Conservation (phyloP, 2,329 filamentous ascomycete genomes). For the Diplodia sapinea region DNA sequence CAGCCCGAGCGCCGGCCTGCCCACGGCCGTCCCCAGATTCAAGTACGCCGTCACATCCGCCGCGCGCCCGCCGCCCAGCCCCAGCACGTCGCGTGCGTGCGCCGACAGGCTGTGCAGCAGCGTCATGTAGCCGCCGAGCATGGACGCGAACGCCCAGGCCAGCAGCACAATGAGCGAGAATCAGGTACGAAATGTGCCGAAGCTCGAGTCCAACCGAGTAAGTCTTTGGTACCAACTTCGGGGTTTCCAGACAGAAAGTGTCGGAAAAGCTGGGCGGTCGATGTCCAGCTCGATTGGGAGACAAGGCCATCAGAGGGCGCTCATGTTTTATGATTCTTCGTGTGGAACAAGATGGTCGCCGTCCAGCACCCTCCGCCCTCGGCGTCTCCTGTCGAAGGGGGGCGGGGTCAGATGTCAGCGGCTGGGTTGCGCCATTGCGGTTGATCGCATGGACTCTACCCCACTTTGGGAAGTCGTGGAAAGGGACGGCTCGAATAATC, state of each 20-base stretch:
- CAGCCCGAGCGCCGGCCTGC: conserved; percentile 54
- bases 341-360: neutral
- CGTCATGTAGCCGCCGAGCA: conserved; percentile 57
- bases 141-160: conserved; percentile 52
- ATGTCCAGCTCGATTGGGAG: neutral
- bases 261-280: too few relatives aligned
- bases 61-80: conserved; percentile 49
- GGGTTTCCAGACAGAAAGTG: too few relatives aligned
- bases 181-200: too few relatives aligned
- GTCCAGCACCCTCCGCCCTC: neutral
- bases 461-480: neutral
- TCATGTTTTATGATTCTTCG: neutral
- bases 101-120: conserved; percentile 56
- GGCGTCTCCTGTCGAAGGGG: neutral
- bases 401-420: neutral
- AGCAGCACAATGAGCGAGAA: conserved; percentile 38
- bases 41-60: conserved; percentile 51
- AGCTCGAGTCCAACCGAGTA: too few relatives aligned
- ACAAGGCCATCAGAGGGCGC: neutral
- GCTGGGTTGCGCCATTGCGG: neutral
- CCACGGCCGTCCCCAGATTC: conserved; percentile 56
- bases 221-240: too few relatives aligned
- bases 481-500: neutral
- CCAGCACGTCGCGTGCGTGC: conserved; percentile 52
- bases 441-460: neutral